phyloP scores from a whole-genome alignment of 306 rosid genomes.

The Acacia confusa region DNA sequence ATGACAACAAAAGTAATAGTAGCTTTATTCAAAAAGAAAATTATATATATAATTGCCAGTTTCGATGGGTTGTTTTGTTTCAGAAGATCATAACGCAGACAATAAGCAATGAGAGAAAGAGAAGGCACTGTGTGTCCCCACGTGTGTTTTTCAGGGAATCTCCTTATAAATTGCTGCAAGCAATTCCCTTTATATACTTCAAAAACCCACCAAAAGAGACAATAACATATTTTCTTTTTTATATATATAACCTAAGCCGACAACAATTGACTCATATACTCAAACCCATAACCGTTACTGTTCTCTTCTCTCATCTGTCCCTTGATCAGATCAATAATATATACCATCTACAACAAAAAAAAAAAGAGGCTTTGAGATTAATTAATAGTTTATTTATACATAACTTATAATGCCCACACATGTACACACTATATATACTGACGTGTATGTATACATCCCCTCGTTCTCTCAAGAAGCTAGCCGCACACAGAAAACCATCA shows the following conservation, averaged over 20 bases:
- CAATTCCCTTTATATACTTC: background rate
- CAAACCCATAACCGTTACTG: background rate
- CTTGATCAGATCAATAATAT: background rate
- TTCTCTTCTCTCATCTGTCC: background rate
- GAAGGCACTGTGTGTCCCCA: constrained; percentile 2
- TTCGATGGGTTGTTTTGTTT: background rate
- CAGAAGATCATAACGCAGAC: background rate
- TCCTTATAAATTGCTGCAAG: background rate
- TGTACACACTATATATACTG: background rate
- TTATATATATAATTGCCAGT: background rate
- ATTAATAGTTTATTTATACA: background rate
- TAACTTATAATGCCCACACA: background rate
- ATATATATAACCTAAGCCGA: constrained; percentile 17
- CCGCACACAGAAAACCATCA: constrained; percentile 26
- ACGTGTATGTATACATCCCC: background rate
- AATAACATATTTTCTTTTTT: constrained; percentile 15
- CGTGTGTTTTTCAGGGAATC: constrained; percentile 9
- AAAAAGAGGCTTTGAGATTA: background rate
- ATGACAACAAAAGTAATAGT: background rate
- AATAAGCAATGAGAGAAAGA: background rate
- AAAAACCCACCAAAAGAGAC: constrained; percentile 6
- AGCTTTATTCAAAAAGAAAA: background rate
- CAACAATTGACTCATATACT: constrained; percentile 10
- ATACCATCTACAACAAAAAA: background rate
- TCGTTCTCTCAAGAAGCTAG: background rate